Percentiles rank a stretch among this genome's conserved stretches.
These are phyloP conservation scores for Boletus speciosus DNA, from an alignment of 768 basidiomycete species.

Conservation along the genomic window DNA sequence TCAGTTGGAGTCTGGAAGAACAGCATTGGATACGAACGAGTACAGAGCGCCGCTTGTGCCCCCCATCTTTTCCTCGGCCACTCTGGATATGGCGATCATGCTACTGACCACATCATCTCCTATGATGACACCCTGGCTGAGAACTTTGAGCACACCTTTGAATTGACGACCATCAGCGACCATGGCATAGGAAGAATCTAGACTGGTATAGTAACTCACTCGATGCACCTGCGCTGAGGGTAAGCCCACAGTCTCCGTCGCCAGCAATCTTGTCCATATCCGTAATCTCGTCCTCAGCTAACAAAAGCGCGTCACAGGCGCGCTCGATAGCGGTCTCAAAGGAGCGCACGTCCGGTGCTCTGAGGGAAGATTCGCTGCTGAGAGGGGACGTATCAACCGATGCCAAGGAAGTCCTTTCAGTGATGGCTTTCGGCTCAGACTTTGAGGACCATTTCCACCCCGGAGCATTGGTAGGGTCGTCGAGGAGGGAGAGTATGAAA, in stretches of 20 bases:
- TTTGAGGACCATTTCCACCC: conserved; percentile 83
- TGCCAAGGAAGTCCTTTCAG: conserved; percentile 9
- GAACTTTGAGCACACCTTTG: conserved; percentile 57
- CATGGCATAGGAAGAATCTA: background rate
- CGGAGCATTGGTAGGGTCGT: conserved; percentile 62
- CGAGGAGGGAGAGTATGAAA: conserved; percentile 63
- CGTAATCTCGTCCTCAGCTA: conserved; percentile 87
- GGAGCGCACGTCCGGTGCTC: conserved; percentile 41
- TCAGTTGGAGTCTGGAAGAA: background rate
- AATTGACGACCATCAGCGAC: background rate
- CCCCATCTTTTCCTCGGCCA: conserved; percentile 83
- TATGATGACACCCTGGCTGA: conserved; percentile 52
- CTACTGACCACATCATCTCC: conserved; percentile 64
- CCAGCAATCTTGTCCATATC: conserved; percentile 88
- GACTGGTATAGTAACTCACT: conserved; percentile 36
- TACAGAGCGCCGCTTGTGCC: conserved; percentile 90
- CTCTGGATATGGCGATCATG: conserved; percentile 64
- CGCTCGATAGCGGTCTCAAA: conserved; percentile 56
- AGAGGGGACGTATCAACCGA: conserved; percentile 9
- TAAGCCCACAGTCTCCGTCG: conserved; percentile 78
- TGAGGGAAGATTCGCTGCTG: conserved; percentile 19
- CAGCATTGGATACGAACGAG: conserved; percentile 54
- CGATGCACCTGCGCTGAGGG: conserved; percentile 70
- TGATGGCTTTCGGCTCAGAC: conserved; percentile 34
- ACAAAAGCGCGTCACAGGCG: conserved; percentile 64